These are phyloP conservation scores for Cyclostephanos tholiformis DNA, from an alignment of 108 stramenopile genomes.

Conservation along the genomic window DNA sequence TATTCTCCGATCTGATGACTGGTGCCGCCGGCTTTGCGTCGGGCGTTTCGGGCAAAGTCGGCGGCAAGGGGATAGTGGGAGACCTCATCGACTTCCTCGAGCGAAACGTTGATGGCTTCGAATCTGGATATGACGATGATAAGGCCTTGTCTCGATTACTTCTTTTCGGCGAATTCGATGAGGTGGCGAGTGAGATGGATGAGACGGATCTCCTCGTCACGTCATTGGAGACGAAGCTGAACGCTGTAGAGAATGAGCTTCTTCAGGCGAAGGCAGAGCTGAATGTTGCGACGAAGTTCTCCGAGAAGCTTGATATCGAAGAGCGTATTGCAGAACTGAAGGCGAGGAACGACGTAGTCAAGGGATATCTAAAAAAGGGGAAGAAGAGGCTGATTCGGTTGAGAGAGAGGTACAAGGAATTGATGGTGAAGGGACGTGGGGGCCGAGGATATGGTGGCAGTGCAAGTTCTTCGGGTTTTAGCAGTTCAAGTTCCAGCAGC, in stretches of 20 bases:
- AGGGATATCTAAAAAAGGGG: slow-evolving; percentile 66
- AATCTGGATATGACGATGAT: slow-evolving; percentile 59
- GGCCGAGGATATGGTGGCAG: slow-evolving; percentile 42
- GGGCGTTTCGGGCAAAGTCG: slow-evolving; percentile 37
- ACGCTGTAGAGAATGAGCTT: slow-evolving; percentile 57
- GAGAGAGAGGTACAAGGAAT: slow-evolving; percentile 77
- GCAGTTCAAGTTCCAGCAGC: slow-evolving; percentile 3
- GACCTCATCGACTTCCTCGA: slow-evolving; percentile 87
- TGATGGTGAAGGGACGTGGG: slow-evolving; percentile 60
- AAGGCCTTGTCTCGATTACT: slow-evolving; percentile 57
- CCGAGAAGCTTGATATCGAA: slow-evolving; percentile 69
- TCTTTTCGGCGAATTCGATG: slow-evolving; percentile 59
- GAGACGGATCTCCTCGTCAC: slow-evolving; percentile 74
- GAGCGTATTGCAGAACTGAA: slow-evolving; percentile 68
- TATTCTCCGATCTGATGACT: slow-evolving; percentile 71
- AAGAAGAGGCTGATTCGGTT: slow-evolving; percentile 70
- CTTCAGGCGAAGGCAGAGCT: slow-evolving; percentile 59
- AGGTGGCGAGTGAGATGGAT: slow-evolving; percentile 81
- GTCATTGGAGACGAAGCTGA: slow-evolving; percentile 64
- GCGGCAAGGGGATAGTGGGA: slow-evolving; percentile 53
- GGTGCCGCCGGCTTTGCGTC: slow-evolving; percentile 62
- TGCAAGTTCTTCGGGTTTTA: slow-evolving; percentile 11
- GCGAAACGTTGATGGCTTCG: slow-evolving; percentile 66
- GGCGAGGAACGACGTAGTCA: slow-evolving; percentile 72
- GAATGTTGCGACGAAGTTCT: slow-evolving; percentile 46